Conservation (phyloP, 2,329 filamentous ascomycete species). For the Exophiala mesophila region DNA sequence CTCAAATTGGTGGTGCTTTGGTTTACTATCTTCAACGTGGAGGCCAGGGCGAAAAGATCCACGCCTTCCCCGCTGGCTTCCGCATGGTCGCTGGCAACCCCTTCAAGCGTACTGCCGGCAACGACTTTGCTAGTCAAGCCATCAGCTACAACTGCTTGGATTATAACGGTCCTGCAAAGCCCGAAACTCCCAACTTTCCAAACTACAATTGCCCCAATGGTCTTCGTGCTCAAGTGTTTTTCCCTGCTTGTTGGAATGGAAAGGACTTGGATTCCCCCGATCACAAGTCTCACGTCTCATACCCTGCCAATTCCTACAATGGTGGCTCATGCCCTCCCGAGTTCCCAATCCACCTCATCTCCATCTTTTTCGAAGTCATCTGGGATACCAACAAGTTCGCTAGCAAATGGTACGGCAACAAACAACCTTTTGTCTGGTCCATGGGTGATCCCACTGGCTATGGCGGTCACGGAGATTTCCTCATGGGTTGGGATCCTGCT, state of each 20-base stretch:
- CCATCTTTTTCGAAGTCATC: conserved; percentile 57
- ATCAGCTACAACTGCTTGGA: conserved; percentile 52
- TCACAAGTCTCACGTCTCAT: conserved; percentile 36
- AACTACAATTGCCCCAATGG: conserved; percentile 61
- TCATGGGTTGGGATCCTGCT: conserved; percentile 65
- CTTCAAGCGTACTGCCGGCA: conserved; percentile 53
- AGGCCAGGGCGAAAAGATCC: conserved; percentile 59
- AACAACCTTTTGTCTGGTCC: conserved; percentile 41
- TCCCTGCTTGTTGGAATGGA: conserved; percentile 38
- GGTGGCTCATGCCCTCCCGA: conserved; percentile 32
- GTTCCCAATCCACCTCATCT: conserved; percentile 53
- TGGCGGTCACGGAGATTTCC: conserved; percentile 59
- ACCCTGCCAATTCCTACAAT: conserved; percentile 33
- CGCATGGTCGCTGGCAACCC: conserved; percentile 67
- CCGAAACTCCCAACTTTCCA: conserved; percentile 60
- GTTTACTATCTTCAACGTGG: conserved; percentile 54
- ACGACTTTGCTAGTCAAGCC: conserved; percentile 50
- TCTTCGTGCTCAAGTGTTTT: conserved; percentile 35
- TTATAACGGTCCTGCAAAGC: conserved; percentile 36
- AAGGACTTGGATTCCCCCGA: conserved; percentile 31
- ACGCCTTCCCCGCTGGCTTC: conserved; percentile 65
- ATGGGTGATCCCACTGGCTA: conserved; percentile 48
- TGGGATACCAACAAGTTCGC: conserved; percentile 51
- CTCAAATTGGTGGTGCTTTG: conserved; percentile 51
- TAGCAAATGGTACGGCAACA: conserved; percentile 41